Base-by-base conservation (phyloP, 345 rosid genomes). In the Brassica nigra region DNA sequence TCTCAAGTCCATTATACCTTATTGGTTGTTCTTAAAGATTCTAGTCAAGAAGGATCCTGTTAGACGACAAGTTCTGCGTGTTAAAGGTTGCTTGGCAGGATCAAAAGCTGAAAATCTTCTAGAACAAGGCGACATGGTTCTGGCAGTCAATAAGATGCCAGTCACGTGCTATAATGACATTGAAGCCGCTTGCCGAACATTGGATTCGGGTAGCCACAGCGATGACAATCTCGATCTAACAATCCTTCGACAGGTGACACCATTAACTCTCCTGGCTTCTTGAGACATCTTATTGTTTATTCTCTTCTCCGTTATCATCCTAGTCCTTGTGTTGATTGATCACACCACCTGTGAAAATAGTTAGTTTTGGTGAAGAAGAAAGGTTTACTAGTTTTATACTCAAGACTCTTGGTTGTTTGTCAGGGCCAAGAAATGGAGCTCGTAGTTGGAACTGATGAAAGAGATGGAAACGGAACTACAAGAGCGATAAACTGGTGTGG, bases 51-150 rank as follows among this genome's bases (percentile, higher is more conserved):
- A 89, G 78, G 98, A 95, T 87, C 92, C 96, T 14, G 80, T 88
- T 47, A 89, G 97, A 74, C 87, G 92, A 29, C 97, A 93, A 81
- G 93, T 95, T 78, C 86, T 93, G 69, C 94, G 97, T 4, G 96
- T 91, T 16, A 95, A 93, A 83, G 91, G 97, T 70, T 91, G 99
- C 86, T 81, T 91, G 83, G 97, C 93, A 28, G 97, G 97, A 78
- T 95, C 99, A 73, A 91, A 90, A 75, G 98, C 99, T 77, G 96
- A 88, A 70, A 90, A 85, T 62, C 76, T 89, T 74, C 85, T 95
- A 47, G 97, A 93, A 80, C 90, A 88, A 85, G 98, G 98, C 2
- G 98, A 95, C 84, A 93, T 95, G 98, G 88, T 95, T 70, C 85
- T 95, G 81, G 97, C 96, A 58, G 88, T 95, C 44, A 89, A 91